These are phyloP conservation scores for Cryphonectria radicalis DNA, from an alignment of 2,329 filamentous ascomycete genomes.

Conservation along the genomic window DNA sequence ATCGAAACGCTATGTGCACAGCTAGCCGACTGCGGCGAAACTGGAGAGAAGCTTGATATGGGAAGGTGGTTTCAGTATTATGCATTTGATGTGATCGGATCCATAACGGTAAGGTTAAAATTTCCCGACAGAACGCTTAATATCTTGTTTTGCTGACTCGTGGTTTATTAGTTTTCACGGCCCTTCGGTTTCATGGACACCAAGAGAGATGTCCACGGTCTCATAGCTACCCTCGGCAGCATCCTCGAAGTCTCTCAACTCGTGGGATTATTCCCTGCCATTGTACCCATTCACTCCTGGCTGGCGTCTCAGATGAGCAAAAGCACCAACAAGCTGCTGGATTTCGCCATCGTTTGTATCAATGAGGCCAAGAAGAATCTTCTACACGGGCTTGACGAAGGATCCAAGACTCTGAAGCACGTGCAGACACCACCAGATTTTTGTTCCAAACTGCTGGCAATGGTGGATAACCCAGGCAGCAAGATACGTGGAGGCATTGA, in stretches of 20 bases:
- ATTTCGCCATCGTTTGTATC: slow-evolving; percentile 7
- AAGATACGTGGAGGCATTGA: slow-evolving; percentile 36
- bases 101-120: slow-evolving; percentile 43
- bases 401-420: slow-evolving; percentile 24
- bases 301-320: background rate
- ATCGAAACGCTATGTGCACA: slow-evolving; percentile 44
- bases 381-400: slow-evolving; percentile 13
- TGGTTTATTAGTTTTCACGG: slow-evolving; percentile 58
- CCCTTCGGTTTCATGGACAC: slow-evolving; percentile 50
- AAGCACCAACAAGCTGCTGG: background rate
- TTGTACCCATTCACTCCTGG: background rate
- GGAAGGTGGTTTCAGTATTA: slow-evolving; percentile 50
- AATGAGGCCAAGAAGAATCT: slow-evolving; percentile 11
- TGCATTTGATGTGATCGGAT: slow-evolving; percentile 56
- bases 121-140: background rate
- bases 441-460: slow-evolving; percentile 46
- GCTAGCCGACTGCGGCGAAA: slow-evolving; percentile 42
- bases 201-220: slow-evolving; percentile 51
- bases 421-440: slow-evolving; percentile 38
- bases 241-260: slow-evolving; percentile 28
- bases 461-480: slow-evolving; percentile 44
- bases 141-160: slow-evolving; percentile 43
- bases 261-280: slow-evolving; percentile 1
- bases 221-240: slow-evolving; percentile 46
- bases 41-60: slow-evolving; percentile 42